Base-by-base conservation (phyloP, 768 basidiomycete species). In the Boletus eberwhitei region DNA sequence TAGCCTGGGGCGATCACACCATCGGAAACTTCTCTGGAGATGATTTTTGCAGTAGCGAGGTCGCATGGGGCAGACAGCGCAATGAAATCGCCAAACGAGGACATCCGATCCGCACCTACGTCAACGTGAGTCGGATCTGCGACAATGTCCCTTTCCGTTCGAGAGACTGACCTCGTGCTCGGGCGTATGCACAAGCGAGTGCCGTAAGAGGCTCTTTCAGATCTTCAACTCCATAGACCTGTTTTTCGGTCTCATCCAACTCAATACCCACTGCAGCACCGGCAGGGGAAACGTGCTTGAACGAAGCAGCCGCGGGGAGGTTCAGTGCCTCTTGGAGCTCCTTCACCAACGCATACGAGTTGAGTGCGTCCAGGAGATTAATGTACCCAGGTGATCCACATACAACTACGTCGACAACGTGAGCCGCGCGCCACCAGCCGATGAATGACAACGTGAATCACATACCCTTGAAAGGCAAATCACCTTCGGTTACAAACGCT, bases 221-320 rank as follows among this genome's bases (percentile, higher is more conserved):
- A 64, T 98, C 97, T 36, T 98, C 94, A 0, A 97, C 95, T 3
- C 93, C 96, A 59, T 98, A 98, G 1, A 98, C 95, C 63, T 89
- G 86, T 66, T 94, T 92, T 73, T 98, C 95, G 0, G 78, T 81
- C 29, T 90, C 87, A 61, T 85, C 79, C 41, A 99, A 79, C 66
- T 83, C 83, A 52, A 97, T 70, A 22, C 94, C 96, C 13, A 98
- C 91, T 26, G 95, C 97, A 7, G 91, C 94, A 48, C 97, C 97
- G 2, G 97, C 97, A 12, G 97, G 97, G 17, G 96, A 98, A 55
- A 99, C 97, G 67, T 99, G 97, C 76, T 99, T 99, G 86, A 98
- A 99, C 1, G 95, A 98, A 0, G 97, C 96, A 13, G 97, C 96
- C 14, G 97, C 97, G 17, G 97, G 95, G 43, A 98, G 84, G 35